Percentiles rank a stretch among this genome's conserved stretches.
Conservation (phyloP, 441 rosid genomes). For the Codiaeum variegatum region DNA sequence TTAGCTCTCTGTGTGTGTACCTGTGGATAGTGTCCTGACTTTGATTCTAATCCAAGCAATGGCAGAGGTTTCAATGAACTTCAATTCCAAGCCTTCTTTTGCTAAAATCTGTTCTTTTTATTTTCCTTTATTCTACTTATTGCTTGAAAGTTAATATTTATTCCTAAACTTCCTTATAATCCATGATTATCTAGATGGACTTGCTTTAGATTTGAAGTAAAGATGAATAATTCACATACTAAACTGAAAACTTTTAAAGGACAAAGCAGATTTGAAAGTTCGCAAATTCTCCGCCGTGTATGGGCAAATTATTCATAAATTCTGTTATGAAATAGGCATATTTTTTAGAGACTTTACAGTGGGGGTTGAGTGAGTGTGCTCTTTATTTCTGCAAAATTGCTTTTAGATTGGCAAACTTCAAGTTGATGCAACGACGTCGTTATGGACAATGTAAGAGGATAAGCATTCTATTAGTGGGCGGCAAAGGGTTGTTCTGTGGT, state of each 20-base stretch:
- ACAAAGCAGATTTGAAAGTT: too few species aligned
- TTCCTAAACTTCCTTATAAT: not conserved
- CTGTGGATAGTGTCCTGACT: slow-evolving; percentile 33
- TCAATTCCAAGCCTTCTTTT: slow-evolving; percentile 44
- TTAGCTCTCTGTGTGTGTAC: slow-evolving; percentile 29
- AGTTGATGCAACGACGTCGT: not conserved
- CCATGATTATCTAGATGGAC: slow-evolving; percentile 1
- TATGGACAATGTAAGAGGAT: slow-evolving; percentile 1
- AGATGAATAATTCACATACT: too few species aligned
- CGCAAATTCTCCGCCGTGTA: too few species aligned
- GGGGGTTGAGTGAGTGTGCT: too few species aligned
- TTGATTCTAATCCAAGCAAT: slow-evolving; percentile 85
- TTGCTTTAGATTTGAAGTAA: not conserved
- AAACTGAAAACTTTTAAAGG: not conserved
- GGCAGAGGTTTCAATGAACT: slow-evolving; percentile 36
- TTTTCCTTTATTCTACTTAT: not conserved
- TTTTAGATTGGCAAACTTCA: not conserved
- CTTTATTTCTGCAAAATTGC: not conserved
- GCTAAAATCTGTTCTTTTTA: not conserved
- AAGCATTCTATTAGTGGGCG: slow-evolving; percentile 7
- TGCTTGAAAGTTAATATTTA: not conserved
- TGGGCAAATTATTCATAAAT: not conserved
- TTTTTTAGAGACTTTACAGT: too few species aligned
- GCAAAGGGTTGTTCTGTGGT: slow-evolving; percentile 2
- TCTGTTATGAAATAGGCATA: slow-evolving; percentile 11